A percentile compares a stretch with the other conserved stretches of the same genome.
These are phyloP conservation scores for Amoebophrya sp. DNA, from an alignment of 169 alveolate genomes.

Conservation along the genomic window DNA sequence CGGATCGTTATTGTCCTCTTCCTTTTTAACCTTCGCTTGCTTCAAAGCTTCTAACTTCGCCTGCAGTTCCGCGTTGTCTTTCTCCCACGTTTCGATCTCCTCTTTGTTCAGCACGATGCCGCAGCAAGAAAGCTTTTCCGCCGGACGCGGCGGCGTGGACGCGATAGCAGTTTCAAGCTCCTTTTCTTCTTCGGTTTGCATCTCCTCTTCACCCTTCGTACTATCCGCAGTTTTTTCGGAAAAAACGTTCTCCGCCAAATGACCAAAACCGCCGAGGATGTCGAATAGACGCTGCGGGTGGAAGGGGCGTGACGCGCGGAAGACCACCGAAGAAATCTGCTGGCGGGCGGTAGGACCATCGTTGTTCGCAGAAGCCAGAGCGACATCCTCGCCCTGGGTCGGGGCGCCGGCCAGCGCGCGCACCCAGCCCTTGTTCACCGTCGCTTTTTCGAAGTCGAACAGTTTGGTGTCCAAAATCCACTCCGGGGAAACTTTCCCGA, in stretches of 20 bases:
- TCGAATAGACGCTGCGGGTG: too few species aligned
- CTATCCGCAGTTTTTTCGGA: background rate
- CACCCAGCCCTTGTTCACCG: background rate
- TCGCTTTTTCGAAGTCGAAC: background rate
- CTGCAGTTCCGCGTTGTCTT: too few species aligned
- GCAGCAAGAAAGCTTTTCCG: background rate
- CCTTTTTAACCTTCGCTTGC: background rate
- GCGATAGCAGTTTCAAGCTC: background rate
- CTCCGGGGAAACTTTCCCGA: background rate
- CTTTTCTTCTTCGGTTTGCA: background rate
- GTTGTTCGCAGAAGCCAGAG: too few species aligned
- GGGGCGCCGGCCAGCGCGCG: background rate
- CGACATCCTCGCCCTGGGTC: too few species aligned
- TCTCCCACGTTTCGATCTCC: background rate
- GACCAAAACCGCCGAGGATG: background rate
- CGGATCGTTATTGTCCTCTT: background rate
- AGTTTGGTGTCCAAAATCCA: background rate
- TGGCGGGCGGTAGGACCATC: too few species aligned
- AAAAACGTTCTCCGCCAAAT: background rate
- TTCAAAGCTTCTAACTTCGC: background rate
- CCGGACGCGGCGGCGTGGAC: background rate
- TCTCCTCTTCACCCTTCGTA: background rate
- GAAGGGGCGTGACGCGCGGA: too few species aligned
- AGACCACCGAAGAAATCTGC: too few species aligned
- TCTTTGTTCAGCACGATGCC: background rate